Evolutionary conservation across 352 stramenopile genomes (phyloP), one percentile per base, ranked within the genome.

Genomic region (Phytophthora pini): DNA sequence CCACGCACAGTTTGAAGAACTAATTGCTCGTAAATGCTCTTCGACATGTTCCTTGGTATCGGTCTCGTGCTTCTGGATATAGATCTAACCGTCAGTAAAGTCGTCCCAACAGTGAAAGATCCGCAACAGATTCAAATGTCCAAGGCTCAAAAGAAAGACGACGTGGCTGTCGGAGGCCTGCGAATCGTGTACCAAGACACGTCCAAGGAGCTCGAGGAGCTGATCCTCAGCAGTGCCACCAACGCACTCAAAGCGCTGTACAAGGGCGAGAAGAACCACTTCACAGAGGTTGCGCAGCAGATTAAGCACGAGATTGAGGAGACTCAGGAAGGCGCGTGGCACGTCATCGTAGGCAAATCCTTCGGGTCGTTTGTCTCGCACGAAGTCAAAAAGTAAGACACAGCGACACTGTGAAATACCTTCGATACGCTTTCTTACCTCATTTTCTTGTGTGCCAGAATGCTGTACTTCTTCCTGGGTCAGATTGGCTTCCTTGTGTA

Each of bases 301-400:
- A 82, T 95, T 61, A 95, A 92, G 45, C 87, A 84, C 36, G 84
- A 92, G 7, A 61, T 95, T 34, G 84, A 93, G 47, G 84, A 94
- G 41, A 65, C 65, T 29, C 64, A 93, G 50, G 62, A 76, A 40
- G 87, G 87, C 31, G 79, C 80, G 34, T 96, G 85, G 86, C 87
- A 94, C 54, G 87, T 94, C 17, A 84, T 94, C 56, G 86, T 94
- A 8, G 87, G 87, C 76, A 95, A 94, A 58, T 92, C 83, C 12
- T 96, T 92, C 47, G 85, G 87, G 24, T 93, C 84, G 17, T 94
- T 94, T 57, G 85, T 94, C 44, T 93, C 82, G 4, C 87, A 95
- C 60, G 83, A 94, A 64, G 77, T 93, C 46, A 92, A 93, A 81
- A 89, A 83, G 87, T 92, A 68, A 67, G 15, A 24, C 34, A 12